phyloP scores from a whole-genome alignment of 2,329 filamentous ascomycete genomes.

The Fusarium torulosum region DNA sequence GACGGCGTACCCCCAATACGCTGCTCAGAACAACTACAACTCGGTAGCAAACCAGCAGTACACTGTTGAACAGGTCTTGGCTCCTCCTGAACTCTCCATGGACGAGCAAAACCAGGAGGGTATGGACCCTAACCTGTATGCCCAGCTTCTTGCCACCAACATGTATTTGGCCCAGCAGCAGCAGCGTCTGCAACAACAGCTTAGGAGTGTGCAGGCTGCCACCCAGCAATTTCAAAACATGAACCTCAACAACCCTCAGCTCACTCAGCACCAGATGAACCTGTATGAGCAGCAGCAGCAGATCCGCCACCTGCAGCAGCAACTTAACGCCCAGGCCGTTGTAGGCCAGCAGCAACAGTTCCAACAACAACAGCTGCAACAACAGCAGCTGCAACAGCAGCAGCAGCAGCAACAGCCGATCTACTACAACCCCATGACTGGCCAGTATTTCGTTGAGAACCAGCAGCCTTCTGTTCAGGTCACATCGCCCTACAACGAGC shows the following conservation, averaged over 20 bases:
- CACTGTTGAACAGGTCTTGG: constrained; percentile 90
- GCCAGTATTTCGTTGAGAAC: constrained; percentile 86
- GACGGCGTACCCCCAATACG: constrained; percentile 67
- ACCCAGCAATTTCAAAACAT: constrained; percentile 86
- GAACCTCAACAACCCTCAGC: constrained; percentile 69
- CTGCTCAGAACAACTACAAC: constrained; percentile 52
- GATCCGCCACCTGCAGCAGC: constrained; percentile 57
- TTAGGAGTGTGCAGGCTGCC: constrained; percentile 84
- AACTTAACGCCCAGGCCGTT: constrained; percentile 54
- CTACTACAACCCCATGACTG: constrained; percentile 87
- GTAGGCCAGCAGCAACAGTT: constrained; percentile 47
- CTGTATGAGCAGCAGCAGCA: constrained; percentile 61
- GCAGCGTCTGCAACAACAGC: constrained; percentile 93
- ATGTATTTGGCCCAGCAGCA: constrained; percentile 94
- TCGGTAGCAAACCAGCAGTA: constrained; percentile 62
- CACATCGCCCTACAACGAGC: constrained; percentile 58
- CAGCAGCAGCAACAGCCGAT: constrained; percentile 75
- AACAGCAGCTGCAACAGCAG: constrained; percentile 58
- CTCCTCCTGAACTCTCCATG: constrained; percentile 84
- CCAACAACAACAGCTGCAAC: constrained; percentile 56
- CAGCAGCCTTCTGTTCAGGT: constrained; percentile 61
- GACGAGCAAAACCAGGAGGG: constrained; percentile 73
- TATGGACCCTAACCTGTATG: constrained; percentile 82
- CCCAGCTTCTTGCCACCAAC: constrained; percentile 91
- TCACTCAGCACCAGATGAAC: constrained; percentile 62